Evolutionary conservation across 2,329 filamentous ascomycete genomes (phyloP).

Genomic region (Cladobotryum protrusum): DNA sequence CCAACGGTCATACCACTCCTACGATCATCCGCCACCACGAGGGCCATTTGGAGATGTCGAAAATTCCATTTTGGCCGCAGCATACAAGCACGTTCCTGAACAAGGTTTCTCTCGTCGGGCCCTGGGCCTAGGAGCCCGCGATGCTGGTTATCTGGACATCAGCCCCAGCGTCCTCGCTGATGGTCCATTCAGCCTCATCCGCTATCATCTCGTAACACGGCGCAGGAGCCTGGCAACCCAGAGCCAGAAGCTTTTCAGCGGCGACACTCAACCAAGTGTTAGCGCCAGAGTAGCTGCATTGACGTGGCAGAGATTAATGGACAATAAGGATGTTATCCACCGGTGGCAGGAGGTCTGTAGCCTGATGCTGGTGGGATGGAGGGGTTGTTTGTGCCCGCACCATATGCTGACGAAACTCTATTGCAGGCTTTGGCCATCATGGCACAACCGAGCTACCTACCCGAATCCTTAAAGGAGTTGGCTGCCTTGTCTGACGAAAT

Average conservation of each 20-base stretch:
- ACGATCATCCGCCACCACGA: constrained; percentile 55
- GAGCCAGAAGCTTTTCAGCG: constrained; percentile 34
- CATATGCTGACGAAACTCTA: neutral
- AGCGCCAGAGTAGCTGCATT: constrained; percentile 63
- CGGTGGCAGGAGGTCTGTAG: constrained; percentile 77
- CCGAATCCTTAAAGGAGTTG: constrained; percentile 71
- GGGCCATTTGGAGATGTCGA: constrained; percentile 63
- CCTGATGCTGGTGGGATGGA: neutral
- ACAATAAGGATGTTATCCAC: constrained; percentile 65
- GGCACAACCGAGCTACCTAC: constrained; percentile 74
- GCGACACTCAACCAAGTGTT: constrained; percentile 37
- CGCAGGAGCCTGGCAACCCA: constrained; percentile 51
- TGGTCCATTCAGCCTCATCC: constrained; percentile 75
- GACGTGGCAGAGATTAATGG: constrained; percentile 69
- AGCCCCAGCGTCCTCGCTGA: constrained; percentile 76
- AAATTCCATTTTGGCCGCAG: constrained; percentile 71
- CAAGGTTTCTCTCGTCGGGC: constrained; percentile 75
- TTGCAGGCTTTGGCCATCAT: constrained; percentile 77
- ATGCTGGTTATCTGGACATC: constrained; percentile 81
- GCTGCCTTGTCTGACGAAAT: constrained; percentile 85
- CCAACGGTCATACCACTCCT: constrained; percentile 58
- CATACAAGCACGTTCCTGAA: constrained; percentile 68
- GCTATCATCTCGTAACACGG: constrained; percentile 66
- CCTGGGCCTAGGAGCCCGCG: constrained; percentile 70
- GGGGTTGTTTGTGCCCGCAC: neutral